A percentile compares a stretch with the other conserved stretches of the same genome.
Conservation (phyloP, 352 stramenopile genomes). For the Phytopythium mirpurense region DNA sequence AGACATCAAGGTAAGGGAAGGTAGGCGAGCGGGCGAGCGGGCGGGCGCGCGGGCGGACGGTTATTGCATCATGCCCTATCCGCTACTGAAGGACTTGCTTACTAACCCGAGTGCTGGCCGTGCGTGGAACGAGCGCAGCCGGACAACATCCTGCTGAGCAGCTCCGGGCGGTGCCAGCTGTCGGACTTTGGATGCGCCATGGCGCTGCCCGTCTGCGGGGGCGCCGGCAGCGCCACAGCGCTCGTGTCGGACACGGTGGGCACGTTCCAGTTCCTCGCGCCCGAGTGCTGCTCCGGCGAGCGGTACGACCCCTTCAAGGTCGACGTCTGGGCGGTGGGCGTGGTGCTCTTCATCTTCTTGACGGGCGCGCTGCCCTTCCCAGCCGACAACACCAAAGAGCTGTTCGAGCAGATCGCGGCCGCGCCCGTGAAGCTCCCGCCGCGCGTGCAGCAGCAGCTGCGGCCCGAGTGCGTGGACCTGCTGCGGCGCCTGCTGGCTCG, state of each 20-base stretch:
- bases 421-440: conserved; percentile 33
- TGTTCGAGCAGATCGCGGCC: conserved; percentile 77
- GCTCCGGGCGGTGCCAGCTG: conserved; percentile 71
- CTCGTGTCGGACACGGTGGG: conserved; percentile 77
- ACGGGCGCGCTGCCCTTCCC: conserved; percentile 80
- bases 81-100: no score
- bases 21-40: no score
- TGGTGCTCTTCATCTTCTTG: conserved; percentile 85
- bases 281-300: conserved; percentile 84
- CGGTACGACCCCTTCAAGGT: conserved; percentile 78
- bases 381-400: conserved; percentile 55
- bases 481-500: conserved; percentile 47
- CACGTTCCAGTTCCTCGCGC: conserved; percentile 88
- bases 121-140: conserved; percentile 28
- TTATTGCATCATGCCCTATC: no score
- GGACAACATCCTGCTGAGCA: conserved; percentile 86
- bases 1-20: conserved; percentile 86
- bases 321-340: conserved; percentile 83
- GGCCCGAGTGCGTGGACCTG: conserved; percentile 33
- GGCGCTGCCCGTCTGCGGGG: conserved; percentile 7
- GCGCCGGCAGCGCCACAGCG: neutral
- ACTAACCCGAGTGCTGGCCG: neutral
- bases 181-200: conserved; percentile 87
- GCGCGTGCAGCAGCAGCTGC: conserved; percentile 22
- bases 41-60: no score